Conservation (phyloP, 2,329 filamentous ascomycete genomes). For the Xylariaceae sp. region DNA sequence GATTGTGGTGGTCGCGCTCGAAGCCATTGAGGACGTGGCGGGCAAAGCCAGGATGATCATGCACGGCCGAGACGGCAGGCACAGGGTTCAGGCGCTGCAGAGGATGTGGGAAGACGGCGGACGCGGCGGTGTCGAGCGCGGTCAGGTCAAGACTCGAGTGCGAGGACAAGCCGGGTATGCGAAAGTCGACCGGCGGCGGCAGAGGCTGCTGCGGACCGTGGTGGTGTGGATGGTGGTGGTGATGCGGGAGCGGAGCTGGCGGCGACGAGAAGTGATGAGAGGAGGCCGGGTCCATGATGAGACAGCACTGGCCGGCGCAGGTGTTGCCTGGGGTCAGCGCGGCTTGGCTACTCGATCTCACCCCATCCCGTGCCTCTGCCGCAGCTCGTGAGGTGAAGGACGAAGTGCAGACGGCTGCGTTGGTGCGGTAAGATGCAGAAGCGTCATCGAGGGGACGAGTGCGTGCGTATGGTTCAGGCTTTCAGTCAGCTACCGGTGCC, state of each 20-base stretch:
- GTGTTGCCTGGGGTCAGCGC: constrained; percentile 21
- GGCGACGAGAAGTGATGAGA: constrained; percentile 13
- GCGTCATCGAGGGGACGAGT: no score
- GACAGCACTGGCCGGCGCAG: constrained; percentile 12
- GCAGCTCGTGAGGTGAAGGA: constrained; percentile 10
- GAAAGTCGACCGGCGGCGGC: constrained; percentile 13
- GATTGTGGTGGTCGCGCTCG: constrained; percentile 26
- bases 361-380: constrained; percentile 18
- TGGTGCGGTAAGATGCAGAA: no score
- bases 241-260: constrained; percentile 16
- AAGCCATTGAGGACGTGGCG: constrained; percentile 22
- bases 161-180: constrained; percentile 22
- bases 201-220: constrained; percentile 7
- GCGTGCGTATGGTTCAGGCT: no score
- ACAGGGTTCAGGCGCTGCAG: constrained; percentile 28
- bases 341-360: constrained; percentile 17
- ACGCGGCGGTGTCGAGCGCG: constrained; percentile 30
- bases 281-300: constrained; percentile 21
- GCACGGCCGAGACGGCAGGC: constrained; percentile 23
- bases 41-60: constrained; percentile 21
- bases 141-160: constrained; percentile 31
- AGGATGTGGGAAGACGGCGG: constrained; percentile 26
- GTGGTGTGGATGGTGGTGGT: constrained; percentile 10
- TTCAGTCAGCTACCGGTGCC: no score
- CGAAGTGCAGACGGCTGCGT: no score